Evolutionary conservation across 1,284 basidiomycete species (phyloP).

Genomic region (Leccinum glutinopallens): DNA sequence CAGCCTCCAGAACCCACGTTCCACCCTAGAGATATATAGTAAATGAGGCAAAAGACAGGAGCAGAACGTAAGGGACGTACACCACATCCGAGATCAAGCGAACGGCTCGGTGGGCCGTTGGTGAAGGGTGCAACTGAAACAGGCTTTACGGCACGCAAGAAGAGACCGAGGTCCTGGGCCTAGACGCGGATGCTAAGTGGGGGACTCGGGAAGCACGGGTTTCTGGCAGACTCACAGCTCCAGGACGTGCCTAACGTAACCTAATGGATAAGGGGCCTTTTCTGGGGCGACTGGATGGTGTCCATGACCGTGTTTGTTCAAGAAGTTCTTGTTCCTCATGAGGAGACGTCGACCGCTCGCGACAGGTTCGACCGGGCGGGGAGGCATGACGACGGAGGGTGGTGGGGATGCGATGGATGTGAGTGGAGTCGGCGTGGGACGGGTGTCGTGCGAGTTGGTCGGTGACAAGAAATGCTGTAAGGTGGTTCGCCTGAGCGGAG

Average conservation of each 20-base stretch:
- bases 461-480: constrained; percentile 17
- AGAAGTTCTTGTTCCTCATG: constrained; percentile 54
- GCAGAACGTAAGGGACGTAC: constrained; percentile 41
- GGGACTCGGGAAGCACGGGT: background rate
- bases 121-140: constrained; percentile 59
- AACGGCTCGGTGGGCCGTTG: constrained; percentile 47
- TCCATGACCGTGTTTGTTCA: constrained; percentile 58
- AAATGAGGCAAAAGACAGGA: constrained; percentile 1
- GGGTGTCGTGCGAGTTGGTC: background rate
- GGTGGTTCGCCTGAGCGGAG: background rate
- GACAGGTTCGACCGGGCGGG: constrained; percentile 19
- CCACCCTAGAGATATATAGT: constrained; percentile 49
- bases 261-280: constrained; percentile 70
- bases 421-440: constrained; percentile 11
- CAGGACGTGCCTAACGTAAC: constrained; percentile 63
- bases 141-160: constrained; percentile 49
- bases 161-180: constrained; percentile 49
- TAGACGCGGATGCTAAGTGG: constrained; percentile 10
- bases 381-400: constrained; percentile 22
- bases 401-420: constrained; percentile 16
- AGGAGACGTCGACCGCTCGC: constrained; percentile 26
- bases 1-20: constrained; percentile 71
- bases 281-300: constrained; percentile 69
- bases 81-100: constrained; percentile 71
- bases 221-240: constrained; percentile 55